Evolutionary conservation across 176 grass and related monocot species (phyloP).

Genomic region (Elymus sibiricus): DNA sequence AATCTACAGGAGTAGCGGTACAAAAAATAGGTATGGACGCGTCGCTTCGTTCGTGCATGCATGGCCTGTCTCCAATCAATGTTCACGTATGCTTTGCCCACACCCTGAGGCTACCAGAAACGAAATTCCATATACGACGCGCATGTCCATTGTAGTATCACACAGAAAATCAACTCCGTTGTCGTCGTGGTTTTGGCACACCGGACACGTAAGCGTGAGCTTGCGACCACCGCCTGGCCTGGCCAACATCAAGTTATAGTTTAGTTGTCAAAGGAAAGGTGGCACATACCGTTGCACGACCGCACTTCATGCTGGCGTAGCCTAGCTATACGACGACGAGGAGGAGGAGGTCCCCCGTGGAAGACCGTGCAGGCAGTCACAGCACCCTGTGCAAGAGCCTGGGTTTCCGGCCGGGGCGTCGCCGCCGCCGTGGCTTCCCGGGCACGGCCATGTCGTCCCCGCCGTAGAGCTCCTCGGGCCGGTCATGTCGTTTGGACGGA

Average conservation of each 20-base stretch:
- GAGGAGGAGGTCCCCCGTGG: neutral
- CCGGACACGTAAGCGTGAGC: neutral
- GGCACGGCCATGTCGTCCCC: neutral
- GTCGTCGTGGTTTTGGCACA: neutral
- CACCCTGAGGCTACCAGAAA: neutral
- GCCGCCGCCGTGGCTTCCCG: neutral
- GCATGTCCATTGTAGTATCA: neutral
- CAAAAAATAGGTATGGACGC: neutral
- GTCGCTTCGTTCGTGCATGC: neutral
- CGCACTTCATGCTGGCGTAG: neutral
- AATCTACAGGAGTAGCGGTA: neutral
- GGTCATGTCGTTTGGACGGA: conserved; percentile 23
- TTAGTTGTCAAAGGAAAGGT: too few species aligned
- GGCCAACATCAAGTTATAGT: too few species aligned
- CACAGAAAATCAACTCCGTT: neutral
- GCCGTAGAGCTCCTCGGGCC: conserved; percentile 24
- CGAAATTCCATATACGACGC: neutral
- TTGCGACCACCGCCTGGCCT: too few species aligned
- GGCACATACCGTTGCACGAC: neutral
- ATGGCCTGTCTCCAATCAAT: too few species aligned
- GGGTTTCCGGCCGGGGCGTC: neutral
- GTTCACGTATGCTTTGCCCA: neutral
- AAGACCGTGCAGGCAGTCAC: conserved; percentile 16
- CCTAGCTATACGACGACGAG: neutral
- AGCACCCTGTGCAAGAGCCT: neutral